Base-by-base conservation (phyloP, 305 asterid genomes). In the Nicotiana rustica region DNA sequence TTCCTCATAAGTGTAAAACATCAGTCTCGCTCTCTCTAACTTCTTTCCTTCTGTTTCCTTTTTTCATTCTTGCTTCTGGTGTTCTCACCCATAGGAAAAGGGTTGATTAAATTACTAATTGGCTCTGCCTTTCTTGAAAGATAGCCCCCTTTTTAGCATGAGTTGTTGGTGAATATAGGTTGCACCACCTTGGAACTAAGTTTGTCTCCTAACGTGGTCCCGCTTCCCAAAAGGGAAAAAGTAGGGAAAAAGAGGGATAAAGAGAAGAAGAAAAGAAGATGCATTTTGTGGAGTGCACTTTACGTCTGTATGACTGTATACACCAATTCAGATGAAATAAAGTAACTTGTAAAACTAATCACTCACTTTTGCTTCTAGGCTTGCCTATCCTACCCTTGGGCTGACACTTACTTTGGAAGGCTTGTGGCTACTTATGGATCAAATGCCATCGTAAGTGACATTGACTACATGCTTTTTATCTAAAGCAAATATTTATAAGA, bases 361-460 rank as follows among this genome's bases (percentile, higher is more conserved):
- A 17, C 10, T 78, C 55, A 36, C 29, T 81, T 69, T 83, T 38
- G 35, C 69, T 88, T 83, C 82, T 89, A 93, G 97, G 92, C 89
- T 82, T 85, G 84, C 88, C 55, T 71, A 31, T 87, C 93, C 68
- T 88, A 85, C 83, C 92, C 91, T 78, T 78, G 85, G 84, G 67
- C 89, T 67, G 94, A 89, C 83, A 83, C 95, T 64, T 89, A 86
- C 82, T 83, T 86, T 73, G 89, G 94, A 49, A 82, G 88, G 82
- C 85, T 85, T 2, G 55, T 89, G 21, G 82, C 90, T 85, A 82
- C 91, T 81, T 91, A 90, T 73, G 91, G 89, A 70, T 92, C 91
- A 82, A 90, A 85, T 87, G 84, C 90, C 62, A 80, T 83, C 9
- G 96, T 92, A 86, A 90, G 92, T 89, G 68, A 79, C 82, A 64